Evolutionary conservation across 2,329 filamentous ascomycete species (phyloP), one percentile per base, ranked within the genome.

Genomic region (Blumeriella jaapii): DNA sequence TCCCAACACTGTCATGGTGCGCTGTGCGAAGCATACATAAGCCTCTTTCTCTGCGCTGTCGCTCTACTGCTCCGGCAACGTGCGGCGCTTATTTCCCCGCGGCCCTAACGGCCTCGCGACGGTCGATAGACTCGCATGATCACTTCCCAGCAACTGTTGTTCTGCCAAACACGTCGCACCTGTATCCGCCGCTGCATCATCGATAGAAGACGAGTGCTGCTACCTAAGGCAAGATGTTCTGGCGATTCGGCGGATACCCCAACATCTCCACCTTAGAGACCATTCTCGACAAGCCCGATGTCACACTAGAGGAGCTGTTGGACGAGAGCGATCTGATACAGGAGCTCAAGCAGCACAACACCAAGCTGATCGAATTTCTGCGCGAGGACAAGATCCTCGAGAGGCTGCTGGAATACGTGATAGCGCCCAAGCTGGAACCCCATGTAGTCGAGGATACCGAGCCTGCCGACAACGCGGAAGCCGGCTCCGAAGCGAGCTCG

Each of bases 181-280:
- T 50, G 39, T 20, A 45, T 50, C 45, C 42, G 30, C 47, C 41
- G 29, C 48, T 46, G 16, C 41, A 32, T 20, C 22, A 34, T 31
- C 33, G 45, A 48, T 47, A 51, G 48, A 50, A 50, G 44, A 44
- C 50, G 44, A 53, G 47, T 38, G 43, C 49, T 33, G 37, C 50
- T 31, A 50, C 47, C 44, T 54, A 53, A 48, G 36, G 37, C 78
- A 89, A 62, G 68, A 98, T 98, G 91, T 98, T 98, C 65, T 98
- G 91, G 91, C 82, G 89, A 65, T 98, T 96, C 71, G 89, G 91
- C 71, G 86, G 86, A 57, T 96, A 96, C 71, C 84, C 87, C 69
- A 93, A 85, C 71, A 82, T 94, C 63, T 95, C 89, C 54, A 82
- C 87, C 57, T 85, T 98, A 62, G 91, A 96, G 63, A 86, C 80